Base-by-base conservation (phyloP, 495 filamentous ascomycete genomes). In the Penicillium canariense region DNA sequence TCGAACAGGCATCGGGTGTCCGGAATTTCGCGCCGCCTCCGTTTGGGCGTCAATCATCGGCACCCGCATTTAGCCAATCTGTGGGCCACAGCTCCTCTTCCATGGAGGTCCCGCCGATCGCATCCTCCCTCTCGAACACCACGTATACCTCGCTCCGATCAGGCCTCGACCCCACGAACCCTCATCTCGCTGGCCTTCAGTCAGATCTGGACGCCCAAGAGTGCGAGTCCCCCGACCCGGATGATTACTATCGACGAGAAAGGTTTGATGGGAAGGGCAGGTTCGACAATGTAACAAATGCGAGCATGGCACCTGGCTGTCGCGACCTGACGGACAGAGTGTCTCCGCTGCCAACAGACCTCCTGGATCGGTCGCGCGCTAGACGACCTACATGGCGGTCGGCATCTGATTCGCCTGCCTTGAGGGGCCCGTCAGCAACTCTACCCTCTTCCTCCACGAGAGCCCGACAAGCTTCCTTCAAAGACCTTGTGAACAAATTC, bases 401-500 rank as follows among this genome's bases (percentile, higher is more conserved):
- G 10, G 55, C 61, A 8, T 76, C 75, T 32, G 70, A 76, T 55
- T 67, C 67, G 31, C 67, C 64, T n/a, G 50, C 56, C 1, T 31
- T 61, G 36, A 62, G 63, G 55, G 56, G 22, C 20, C 35, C 51
- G 17, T 60, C 67, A 23, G 20, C 64, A 30, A 56, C 28, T 40
- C 51, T 56, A 17, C 48, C 58, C 22, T 34, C 61, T 17, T 50
- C 70, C 10, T 63, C 61, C 17, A 52, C 61, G 28, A 69, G 71
- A 36, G 54, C 71, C 25, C 67, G 75, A 48, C 74, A 82, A 58
- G 68, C 81, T 5, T 79, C 80, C 11, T 83, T 86, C 63, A 82
- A 81, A 68, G 79, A 86, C 38, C 76, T 87, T 18, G 73, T 85
- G 39, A 80, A 82, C 65, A 79, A 75, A 27, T 86, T 87, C 68